Conservation (phyloP, 768 basidiomycete species). For the Sarcodon sp. region DNA sequence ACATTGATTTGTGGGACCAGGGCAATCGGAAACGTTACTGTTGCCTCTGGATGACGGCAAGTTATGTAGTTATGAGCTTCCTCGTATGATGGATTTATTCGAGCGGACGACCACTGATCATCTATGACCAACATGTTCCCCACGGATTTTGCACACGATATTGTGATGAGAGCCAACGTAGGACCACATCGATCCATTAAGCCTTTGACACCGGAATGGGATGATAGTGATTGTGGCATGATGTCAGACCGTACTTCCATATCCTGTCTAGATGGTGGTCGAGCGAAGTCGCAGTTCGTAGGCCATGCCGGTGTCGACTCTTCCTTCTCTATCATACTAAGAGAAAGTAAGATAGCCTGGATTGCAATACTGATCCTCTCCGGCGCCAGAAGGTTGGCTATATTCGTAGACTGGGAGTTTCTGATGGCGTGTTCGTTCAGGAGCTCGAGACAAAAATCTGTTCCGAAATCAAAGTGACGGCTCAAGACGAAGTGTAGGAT, state of each 20-base stretch:
- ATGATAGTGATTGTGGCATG: slow-evolving; percentile 37
- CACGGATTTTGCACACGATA: slow-evolving; percentile 46
- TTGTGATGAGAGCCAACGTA: slow-evolving; percentile 42
- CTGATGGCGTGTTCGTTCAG: slow-evolving; percentile 55
- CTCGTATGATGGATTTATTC: slow-evolving; percentile 47
- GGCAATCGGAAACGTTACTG: slow-evolving; percentile 53
- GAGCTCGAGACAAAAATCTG: slow-evolving; percentile 69
- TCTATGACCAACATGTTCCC: slow-evolving; percentile 78
- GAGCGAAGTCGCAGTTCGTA: slow-evolving; percentile 51
- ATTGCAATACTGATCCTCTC: slow-evolving; percentile 67
- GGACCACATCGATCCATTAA: slow-evolving; percentile 57
- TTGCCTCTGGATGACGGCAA: slow-evolving; percentile 53
- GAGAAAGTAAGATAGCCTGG: slow-evolving; percentile 63
- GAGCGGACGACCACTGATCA: slow-evolving; percentile 63
- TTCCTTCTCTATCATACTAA: slow-evolving; percentile 65
- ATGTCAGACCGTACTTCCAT: slow-evolving; percentile 60
- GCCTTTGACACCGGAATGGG: slow-evolving; percentile 57
- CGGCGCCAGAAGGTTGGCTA: slow-evolving; percentile 37
- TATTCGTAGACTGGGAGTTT: slow-evolving; percentile 24
- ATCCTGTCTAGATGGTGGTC: slow-evolving; percentile 41
- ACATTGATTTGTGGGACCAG: slow-evolving; percentile 53
- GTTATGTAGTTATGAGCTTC: slow-evolving; percentile 58
- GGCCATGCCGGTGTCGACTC: slow-evolving; percentile 68
- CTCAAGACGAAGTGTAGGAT: slow-evolving; percentile 75
- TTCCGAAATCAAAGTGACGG: slow-evolving; percentile 76